These are phyloP conservation scores for Venturia aucupariae DNA, from an alignment of 2,329 filamentous ascomycete genomes.

Conservation along the genomic window DNA sequence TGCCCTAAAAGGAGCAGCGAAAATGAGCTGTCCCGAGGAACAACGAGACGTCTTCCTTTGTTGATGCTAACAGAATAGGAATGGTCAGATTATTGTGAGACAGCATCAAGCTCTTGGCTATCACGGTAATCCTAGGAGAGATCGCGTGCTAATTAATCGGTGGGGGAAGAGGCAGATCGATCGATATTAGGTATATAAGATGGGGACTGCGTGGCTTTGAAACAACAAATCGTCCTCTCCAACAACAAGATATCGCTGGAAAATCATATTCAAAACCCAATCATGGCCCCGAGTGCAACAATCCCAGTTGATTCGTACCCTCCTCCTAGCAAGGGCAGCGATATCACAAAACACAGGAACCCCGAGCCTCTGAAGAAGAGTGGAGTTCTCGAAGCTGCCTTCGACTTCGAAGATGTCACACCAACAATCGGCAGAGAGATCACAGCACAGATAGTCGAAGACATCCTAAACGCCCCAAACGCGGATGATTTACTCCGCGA, in stretches of 20 bases:
- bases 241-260: background rate
- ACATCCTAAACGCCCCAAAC: slow-evolving; percentile 27
- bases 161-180: background rate
- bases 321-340: background rate
- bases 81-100: no score
- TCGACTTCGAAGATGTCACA: slow-evolving; percentile 50
- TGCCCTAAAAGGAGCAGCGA: background rate
- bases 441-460: slow-evolving; percentile 43
- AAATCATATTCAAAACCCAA: background rate
- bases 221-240: background rate
- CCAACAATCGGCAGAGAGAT: slow-evolving; percentile 54
- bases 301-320: background rate
- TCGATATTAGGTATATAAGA: background rate
- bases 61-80: background rate
- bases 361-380: slow-evolving; percentile 38
- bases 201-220: background rate
- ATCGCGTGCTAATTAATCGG: background rate
- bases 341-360: background rate
- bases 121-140: background rate
- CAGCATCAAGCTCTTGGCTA: background rate
- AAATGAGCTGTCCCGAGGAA: no score
- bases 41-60: no score
- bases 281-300: background rate
- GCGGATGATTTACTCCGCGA: slow-evolving; percentile 31
- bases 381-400: slow-evolving; percentile 40